These are phyloP conservation scores for Ceratonia siliqua DNA, from an alignment of 306 rosid genomes.

Conservation along the genomic window DNA sequence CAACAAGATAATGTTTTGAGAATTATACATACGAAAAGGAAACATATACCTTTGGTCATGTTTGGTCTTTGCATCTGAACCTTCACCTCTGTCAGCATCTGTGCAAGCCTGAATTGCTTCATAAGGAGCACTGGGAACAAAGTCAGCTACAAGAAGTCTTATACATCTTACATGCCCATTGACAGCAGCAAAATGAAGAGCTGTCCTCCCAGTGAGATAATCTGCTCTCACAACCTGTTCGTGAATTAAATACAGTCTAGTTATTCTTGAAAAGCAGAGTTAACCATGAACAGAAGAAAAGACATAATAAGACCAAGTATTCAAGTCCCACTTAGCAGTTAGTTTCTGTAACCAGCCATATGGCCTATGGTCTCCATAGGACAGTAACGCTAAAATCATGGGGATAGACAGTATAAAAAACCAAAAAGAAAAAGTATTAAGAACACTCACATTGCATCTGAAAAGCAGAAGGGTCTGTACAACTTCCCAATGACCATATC, in stretches of 20 bases:
- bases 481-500: conserved; percentile 97
- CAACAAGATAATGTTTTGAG: background rate
- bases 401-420: conserved; percentile 16
- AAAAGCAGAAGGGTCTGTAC: conserved; percentile 79
- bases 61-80: conserved; percentile 51
- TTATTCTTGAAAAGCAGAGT: conserved; percentile 26
- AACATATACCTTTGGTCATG: conserved; percentile 60
- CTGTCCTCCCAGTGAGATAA: conserved; percentile 94
- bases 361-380: background rate
- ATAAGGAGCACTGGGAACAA: conserved; percentile 75
- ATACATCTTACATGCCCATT: conserved; percentile 89
- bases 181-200: conserved; percentile 94
- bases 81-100: conserved; percentile 43
- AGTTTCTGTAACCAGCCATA: conserved; percentile 2
- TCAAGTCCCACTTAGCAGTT: conserved; percentile 22
- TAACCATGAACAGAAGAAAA: conserved; percentile 12
- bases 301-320: background rate
- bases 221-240: conserved; percentile 82
- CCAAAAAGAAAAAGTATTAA: background rate
- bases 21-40: conserved; percentile 29
- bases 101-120: conserved; percentile 46
- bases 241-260: conserved; percentile 17
- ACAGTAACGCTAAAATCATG: background rate
- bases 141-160: conserved; percentile 84
- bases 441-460: conserved; percentile 77